A percentile compares a stretch with the other conserved stretches of the same genome.
These are phyloP conservation scores for Penicillium odoratum DNA, from an alignment of 495 filamentous ascomycete species.

Conservation along the genomic window DNA sequence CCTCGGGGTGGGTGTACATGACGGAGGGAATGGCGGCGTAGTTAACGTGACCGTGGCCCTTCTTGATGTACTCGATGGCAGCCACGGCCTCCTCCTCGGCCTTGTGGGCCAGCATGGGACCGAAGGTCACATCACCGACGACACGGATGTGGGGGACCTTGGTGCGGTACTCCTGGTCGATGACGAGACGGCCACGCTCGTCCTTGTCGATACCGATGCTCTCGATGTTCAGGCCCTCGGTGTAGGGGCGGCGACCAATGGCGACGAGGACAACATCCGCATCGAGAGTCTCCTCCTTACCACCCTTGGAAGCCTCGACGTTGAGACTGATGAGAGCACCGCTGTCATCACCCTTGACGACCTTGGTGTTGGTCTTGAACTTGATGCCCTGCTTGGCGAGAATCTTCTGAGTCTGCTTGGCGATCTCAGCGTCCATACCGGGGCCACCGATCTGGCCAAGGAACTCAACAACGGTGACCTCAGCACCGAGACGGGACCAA, in stretches of 20 bases:
- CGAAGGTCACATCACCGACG: conserved; percentile 95
- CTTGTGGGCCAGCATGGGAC: conserved; percentile 99
- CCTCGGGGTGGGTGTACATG: conserved; percentile 99
- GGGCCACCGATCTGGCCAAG: conserved; percentile 94
- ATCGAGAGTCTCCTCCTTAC: conserved; percentile 88
- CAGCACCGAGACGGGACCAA: conserved; percentile 87
- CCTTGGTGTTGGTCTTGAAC: conserved; percentile 98
- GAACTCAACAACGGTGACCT: conserved; percentile 98
- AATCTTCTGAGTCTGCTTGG: conserved; percentile 90
- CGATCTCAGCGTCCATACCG: conserved; percentile 94
- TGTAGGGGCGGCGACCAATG: conserved; percentile 95
- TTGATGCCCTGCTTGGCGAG: conserved; percentile 96
- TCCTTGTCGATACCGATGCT: conserved; percentile 94
- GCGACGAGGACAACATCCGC: conserved; percentile 96
- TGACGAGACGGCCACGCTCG: conserved; percentile 88
- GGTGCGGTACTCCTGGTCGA: conserved; percentile 98
- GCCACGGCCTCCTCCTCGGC: conserved; percentile 97
- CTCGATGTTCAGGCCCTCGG: conserved; percentile 84
- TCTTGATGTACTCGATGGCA: conserved; percentile 93
- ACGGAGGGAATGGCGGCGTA: conserved; percentile 96
- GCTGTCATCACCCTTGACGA: conserved; percentile 77
- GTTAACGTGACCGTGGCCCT: conserved; percentile 97
- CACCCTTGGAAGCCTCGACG: conserved; percentile 92
- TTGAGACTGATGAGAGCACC: conserved; percentile 74
- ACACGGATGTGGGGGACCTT: conserved; percentile 95